Conservation (phyloP, 164 flowering plant genomes). For the Berberis thunbergii region DNA sequence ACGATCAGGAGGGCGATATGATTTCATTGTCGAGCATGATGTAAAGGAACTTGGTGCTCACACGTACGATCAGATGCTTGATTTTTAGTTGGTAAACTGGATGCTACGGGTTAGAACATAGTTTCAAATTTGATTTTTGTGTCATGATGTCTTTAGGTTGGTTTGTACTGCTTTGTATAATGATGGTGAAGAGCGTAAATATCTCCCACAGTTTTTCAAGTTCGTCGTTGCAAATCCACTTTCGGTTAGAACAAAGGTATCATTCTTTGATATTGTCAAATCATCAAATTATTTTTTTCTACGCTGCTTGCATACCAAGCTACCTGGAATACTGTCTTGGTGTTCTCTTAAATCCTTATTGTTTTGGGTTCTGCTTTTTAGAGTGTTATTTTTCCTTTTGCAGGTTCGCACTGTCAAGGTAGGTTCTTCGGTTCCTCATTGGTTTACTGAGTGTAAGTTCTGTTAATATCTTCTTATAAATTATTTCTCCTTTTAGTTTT, state of each 20-base stretch:
- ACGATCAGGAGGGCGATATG: constrained; percentile 94
- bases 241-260: constrained; percentile 96
- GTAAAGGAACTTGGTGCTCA: constrained; percentile 97
- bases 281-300: not conserved
- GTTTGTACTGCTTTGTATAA: constrained; percentile 87
- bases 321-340: not conserved
- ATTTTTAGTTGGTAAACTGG: not conserved
- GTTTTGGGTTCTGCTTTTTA: not conserved
- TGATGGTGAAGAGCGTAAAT: constrained; percentile 93
- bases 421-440: constrained; percentile 22
- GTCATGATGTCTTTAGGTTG: constrained; percentile 36
- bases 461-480: not conserved
- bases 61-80: constrained; percentile 38
- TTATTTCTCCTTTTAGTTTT: no score
- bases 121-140: not conserved
- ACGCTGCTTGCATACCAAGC: not conserved
- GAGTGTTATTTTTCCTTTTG: constrained; percentile 17
- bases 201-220: constrained; percentile 97
- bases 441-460: constrained; percentile 22
- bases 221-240: constrained; percentile 93
- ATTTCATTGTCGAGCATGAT: constrained; percentile 97
- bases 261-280: not conserved
- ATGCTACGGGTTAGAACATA: not conserved
- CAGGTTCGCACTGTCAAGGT: constrained; percentile 98
- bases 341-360: not conserved